Conservation (phyloP, 805 yeast species). For the Barnettozyma sucrosica region DNA sequence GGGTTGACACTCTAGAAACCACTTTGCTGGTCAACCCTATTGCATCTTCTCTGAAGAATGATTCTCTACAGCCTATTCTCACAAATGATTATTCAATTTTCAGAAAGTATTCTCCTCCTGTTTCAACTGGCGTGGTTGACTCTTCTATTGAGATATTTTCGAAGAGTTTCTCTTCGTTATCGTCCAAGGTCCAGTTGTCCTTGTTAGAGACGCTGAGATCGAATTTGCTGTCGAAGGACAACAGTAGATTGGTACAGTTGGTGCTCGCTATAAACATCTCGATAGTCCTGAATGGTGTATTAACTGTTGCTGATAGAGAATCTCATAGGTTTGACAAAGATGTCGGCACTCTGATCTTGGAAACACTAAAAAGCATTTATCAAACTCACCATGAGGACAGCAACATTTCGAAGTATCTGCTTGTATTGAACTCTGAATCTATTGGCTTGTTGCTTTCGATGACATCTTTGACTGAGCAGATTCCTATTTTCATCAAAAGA, state of each 20-base stretch:
- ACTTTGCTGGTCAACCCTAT: constrained; percentile 31
- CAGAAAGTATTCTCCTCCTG: constrained; percentile 34
- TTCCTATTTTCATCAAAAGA: constrained; percentile 52
- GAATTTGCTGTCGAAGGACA: constrained; percentile 38
- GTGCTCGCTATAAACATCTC: constrained; percentile 60
- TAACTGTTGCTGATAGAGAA: constrained; percentile 24
- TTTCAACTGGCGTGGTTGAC: constrained; percentile 58
- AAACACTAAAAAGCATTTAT: constrained; percentile 37
- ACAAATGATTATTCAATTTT: constrained; percentile 30
- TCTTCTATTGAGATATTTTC: constrained; percentile 73
- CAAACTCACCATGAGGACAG: constrained; percentile 1
- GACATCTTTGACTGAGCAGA: constrained; percentile 36
- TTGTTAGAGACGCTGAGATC: constrained; percentile 75
- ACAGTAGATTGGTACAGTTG: constrained; percentile 29
- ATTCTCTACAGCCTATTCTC: constrained; percentile 29
- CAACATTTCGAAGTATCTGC: constrained; percentile 26
- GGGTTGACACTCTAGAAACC: constrained; percentile 32
- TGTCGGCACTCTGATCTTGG: constrained; percentile 43
- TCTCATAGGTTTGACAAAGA: constrained; percentile 26
- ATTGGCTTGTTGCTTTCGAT: constrained; percentile 46
- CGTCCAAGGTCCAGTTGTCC: constrained; percentile 78
- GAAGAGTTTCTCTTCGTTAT: constrained; percentile 60
- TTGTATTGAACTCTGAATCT: constrained; percentile 48
- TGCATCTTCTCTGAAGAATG: constrained; percentile 36
- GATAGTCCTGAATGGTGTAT: constrained; percentile 53